Percentiles rank a stretch among this genome's conserved stretches.
These are phyloP conservation scores for Carallia brachiata DNA, from an alignment of 345 rosid species.

Conservation along the genomic window DNA sequence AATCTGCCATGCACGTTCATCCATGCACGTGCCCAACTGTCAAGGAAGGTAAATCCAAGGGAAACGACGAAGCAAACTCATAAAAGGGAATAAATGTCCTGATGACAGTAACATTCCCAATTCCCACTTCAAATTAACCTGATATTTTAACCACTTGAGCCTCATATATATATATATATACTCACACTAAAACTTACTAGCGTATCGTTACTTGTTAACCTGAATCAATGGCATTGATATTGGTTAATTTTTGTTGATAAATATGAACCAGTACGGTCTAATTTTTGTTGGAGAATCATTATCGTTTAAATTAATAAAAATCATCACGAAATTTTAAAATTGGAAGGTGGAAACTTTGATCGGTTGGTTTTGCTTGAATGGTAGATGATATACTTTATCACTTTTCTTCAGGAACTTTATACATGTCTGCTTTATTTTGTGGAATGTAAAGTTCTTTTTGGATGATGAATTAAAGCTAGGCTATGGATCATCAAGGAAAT, in stretches of 20 bases:
- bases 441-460: conserved; percentile 5
- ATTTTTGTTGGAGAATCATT: too few species aligned
- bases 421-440: conserved; percentile 19
- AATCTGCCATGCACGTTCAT: conserved; percentile 6
- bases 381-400: conserved; percentile 30
- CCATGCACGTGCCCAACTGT: conserved; percentile 65
- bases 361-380: conserved; percentile 42
- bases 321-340: too few species aligned
- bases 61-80: conserved; percentile 60
- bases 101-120: conserved; percentile 30
- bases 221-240: too few species aligned
- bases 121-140: conserved; percentile 14
- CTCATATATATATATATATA: too few species aligned
- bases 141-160: too few species aligned
- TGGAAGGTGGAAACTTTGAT: conserved; percentile 18
- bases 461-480: neutral
- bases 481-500: neutral
- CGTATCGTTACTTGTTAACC: too few species aligned
- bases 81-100: conserved; percentile 62
- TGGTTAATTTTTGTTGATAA: too few species aligned
- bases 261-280: too few species aligned
- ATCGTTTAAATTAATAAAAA: too few species aligned
- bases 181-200: too few species aligned
- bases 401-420: conserved; percentile 15
- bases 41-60: conserved; percentile 46